Base-by-base conservation (phyloP, 2,329 filamentous ascomycete genomes). In the Exserohilum turcica region DNA sequence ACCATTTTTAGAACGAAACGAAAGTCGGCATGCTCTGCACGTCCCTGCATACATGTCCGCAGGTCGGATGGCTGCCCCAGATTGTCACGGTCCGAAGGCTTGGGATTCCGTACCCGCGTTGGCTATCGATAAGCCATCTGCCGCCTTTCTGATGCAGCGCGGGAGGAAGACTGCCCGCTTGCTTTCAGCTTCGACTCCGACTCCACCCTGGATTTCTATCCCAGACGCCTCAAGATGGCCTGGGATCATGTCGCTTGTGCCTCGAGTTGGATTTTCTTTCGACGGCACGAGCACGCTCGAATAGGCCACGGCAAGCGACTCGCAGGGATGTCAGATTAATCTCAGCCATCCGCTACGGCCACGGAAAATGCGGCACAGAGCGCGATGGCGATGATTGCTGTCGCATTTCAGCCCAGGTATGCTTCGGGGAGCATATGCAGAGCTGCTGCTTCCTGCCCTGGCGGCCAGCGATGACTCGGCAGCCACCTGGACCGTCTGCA, bases 81-180 rank as follows among this genome's bases (percentile, higher is more conserved):
- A 46, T 46, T 37, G 15, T 51, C 39, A 36, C 45, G 15, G 44
- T 48, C 44, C 36, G 36, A 42, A 35, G 40, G 16, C 37, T 29
- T 36, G 44, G 40, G 42, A 24, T 16, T 48, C 49, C 49, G 42
- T 28, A 47, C 31, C 36, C 37, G 35, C 37, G 43, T 6, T 44
- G 28, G 42, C 32, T 59, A 61, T 59, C 56, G 56, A 61, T 57
- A 59, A 56, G 56, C 43, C 37, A 43, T 24, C 27, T 47, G 27
- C 44, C 48, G 38, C 45, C 57, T 57, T 45, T 55, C 53, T 31
- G 16, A 13, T 44, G 21, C 33, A 27, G 24, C 40, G 16, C 42
- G 31, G 16, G 9, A 32, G 19, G 16, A 31, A 24, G 27, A 33
- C 42, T 31, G 10, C 21, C 35, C 12, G n/a, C 28, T 31, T 48